Conservation (phyloP, 1,284 basidiomycete species). For the Mycena citricolor region DNA sequence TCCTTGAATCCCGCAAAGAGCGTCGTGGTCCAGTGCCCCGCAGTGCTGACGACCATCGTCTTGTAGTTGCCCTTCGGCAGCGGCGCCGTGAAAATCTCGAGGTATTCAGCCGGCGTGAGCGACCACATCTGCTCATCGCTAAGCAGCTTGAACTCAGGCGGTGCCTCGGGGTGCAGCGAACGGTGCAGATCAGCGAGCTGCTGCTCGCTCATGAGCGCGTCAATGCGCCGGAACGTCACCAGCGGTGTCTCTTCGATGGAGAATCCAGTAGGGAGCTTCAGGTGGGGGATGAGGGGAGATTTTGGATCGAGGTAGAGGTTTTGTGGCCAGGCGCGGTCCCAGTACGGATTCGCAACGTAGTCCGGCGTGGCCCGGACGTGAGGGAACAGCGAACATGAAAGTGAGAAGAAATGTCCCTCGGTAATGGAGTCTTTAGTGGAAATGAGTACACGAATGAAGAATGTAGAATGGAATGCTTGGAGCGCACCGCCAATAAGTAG, state of each 20-base stretch:
- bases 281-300: constrained; percentile 44
- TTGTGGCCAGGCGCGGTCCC: constrained; percentile 64
- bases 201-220: constrained; percentile 51
- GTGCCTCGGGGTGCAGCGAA: constrained; percentile 28
- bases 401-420: constrained; percentile 70
- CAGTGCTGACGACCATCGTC: constrained; percentile 61
- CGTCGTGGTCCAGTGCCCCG: constrained; percentile 65
- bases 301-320: constrained; percentile 56
- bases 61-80: constrained; percentile 54
- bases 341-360: constrained; percentile 51
- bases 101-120: constrained; percentile 49
- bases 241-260: constrained; percentile 57
- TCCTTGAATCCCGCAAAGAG: constrained; percentile 49
- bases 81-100: constrained; percentile 47
- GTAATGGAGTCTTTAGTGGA: constrained; percentile 56
- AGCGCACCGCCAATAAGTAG: constrained; percentile 57
- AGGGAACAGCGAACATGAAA: constrained; percentile 63
- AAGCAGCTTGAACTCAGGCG: constrained; percentile 43
- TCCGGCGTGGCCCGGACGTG: constrained; percentile 64
- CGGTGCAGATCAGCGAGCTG: constrained; percentile 51
- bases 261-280: constrained; percentile 51
- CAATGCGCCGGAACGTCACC: constrained; percentile 62
- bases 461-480: background rate
- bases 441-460: constrained; percentile 1
- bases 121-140: constrained; percentile 56